Base-by-base conservation (phyloP, 2,329 filamentous ascomycete species). In the Pseudogymnoascus verrucosus region DNA sequence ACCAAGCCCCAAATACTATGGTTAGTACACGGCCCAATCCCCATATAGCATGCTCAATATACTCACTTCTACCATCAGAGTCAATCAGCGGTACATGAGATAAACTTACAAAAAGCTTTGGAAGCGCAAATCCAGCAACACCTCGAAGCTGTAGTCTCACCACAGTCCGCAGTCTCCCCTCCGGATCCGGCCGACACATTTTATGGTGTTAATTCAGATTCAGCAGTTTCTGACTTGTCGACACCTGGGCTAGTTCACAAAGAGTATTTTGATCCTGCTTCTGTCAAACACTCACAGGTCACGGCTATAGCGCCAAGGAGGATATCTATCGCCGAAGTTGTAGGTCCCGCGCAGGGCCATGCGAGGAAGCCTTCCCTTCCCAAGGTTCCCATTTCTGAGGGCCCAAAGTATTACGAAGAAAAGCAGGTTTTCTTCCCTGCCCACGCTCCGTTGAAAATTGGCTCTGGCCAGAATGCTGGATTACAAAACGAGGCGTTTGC, bases 341-440 rank as follows among this genome's bases (percentile, higher is more conserved):
- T 57, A 19, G n/a, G 5, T 1, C 28, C n/a, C 3, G 16, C 28
- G 19, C 51, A 19, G 12, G 10, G 5, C 28, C 28, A 57, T 16
- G 4, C 10, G 23, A 59, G 61, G 40, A 64, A 51, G 21, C 21
- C 63, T 28, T 21, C 63, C n/a, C n/a, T 47, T 63, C n/a, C 51
- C 19, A 19, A 59, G 16, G 16, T 59, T n/a, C 21, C 42, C 60
- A 23, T 31, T 42, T 16, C 14, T 37, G 23, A 63, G 44, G 16
- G 11, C 3, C n/a, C 51, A 8, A 34, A 34, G 10, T 31, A 57
- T 21, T 57, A 57, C 16, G 51, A 57, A 34, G 51, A 57, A 34
- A 57, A 57, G 26, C 51, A 34, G 14, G 28, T 12, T 34, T 57
- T 57, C 28, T 57, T 57, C 11, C 51, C 51, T 57, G 6, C 51